Evolutionary conservation across 352 stramenopile species (phyloP).

Genomic region (Phytophthora hybrid): DNA sequence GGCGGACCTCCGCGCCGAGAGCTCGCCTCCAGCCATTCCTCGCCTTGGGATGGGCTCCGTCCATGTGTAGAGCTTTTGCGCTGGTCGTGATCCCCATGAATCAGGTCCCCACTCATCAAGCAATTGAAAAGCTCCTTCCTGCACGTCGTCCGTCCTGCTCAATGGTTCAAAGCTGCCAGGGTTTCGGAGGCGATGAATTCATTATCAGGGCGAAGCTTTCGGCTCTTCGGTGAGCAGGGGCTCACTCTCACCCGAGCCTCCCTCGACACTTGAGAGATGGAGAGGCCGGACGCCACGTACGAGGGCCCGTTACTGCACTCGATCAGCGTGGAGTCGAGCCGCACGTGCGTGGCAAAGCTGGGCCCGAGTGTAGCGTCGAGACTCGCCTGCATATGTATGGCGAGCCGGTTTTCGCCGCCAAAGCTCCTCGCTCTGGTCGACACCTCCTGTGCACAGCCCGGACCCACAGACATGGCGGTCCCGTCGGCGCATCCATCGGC

Average conservation of each 20-base stretch:
- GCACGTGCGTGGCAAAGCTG: constrained; percentile 44
- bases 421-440: constrained; percentile 8
- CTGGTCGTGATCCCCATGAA: neutral
- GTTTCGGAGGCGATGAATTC: too few species aligned
- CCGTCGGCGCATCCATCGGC: constrained; percentile 4
- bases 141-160: too few species aligned
- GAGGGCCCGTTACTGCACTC: constrained; percentile 26
- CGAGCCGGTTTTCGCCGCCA: constrained; percentile 4
- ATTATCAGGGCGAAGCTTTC: too few species aligned
- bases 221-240: neutral
- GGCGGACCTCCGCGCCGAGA: constrained; percentile 18
- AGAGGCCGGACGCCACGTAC: constrained; percentile 18
- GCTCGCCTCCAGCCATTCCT: constrained; percentile 29
- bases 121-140: too few species aligned
- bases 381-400: constrained; percentile 8
- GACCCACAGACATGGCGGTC: constrained; percentile 32
- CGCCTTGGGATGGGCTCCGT: constrained; percentile 1
- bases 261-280: constrained; percentile 7
- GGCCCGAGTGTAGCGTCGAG: constrained; percentile 37
- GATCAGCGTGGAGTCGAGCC: constrained; percentile 29
- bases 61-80: neutral
- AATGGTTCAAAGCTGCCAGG: neutral
- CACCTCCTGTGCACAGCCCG: constrained; percentile 24
- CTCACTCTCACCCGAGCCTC: neutral
- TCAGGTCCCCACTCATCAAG: neutral